Base-by-base conservation (phyloP, 1,284 basidiomycete genomes). In the Takashimella tepidaria region DNA sequence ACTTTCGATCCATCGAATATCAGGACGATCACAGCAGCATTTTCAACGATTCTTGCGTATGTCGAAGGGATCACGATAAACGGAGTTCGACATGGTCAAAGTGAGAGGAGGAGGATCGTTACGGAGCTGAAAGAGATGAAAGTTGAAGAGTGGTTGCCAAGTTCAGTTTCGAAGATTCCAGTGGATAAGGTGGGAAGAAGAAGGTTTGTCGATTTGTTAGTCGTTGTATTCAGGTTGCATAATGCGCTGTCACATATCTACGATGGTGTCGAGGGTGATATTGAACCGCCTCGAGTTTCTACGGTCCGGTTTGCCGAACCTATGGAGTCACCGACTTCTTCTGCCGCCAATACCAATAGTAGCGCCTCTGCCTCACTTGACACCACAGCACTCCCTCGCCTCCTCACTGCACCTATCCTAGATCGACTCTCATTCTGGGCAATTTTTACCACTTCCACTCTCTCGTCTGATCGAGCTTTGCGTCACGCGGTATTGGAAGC, bases 61-160 rank as follows among this genome's bases (percentile, higher is more conserved):
- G 67, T 89, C 4, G 84, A 87, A 60, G 89, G 91, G 0, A 80
- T 82, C 16, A 79, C 78, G 51, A 78, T 91, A 26, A 93, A 95
- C 68, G 80, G 82, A 0, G 69, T 83, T 11, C 81, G 77, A 60
- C 80, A 80, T 1, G 90, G 90, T 1, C 82, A 84, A 59, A 72
- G 72, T 13, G 88, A 89, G 66, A 68, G 65, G 47, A 20, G 50
- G 1, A 31, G 19, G 12, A 49, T 70, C 23, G 45, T 63, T 31
- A 8, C 41, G 3, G 47, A 50, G 0, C 53, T 67, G 5, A 22
- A 41, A 13, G 51, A 50, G n/a, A 53, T 55, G 41, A 47, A 50
- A 43, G 49, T 56, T 10, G 47, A 49, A n/a, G 53, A 25, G 22
- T 21, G 10, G 11, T 55, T 56, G 19, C 54, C 46, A 12, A 53